A percentile compares a stretch with the other conserved stretches of the same genome.
These are phyloP conservation scores for Penicillium sp. DNA, from an alignment of 2,329 filamentous ascomycete genomes.

Conservation along the genomic window DNA sequence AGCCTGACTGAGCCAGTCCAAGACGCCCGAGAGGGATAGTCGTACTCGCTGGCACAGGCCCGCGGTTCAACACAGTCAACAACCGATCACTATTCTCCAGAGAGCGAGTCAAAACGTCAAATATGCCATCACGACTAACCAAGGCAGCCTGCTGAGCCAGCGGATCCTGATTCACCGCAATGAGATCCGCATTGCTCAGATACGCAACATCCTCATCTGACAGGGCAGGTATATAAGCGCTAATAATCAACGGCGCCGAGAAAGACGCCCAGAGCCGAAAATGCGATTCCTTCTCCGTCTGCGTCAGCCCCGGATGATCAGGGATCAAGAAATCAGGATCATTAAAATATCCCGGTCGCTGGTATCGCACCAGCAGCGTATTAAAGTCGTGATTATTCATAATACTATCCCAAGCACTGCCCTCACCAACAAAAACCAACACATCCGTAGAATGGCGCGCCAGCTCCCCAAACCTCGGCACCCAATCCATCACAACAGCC, in stretches of 20 bases:
- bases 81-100: constrained; percentile 51
- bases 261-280: constrained; percentile 56
- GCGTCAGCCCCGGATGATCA: constrained; percentile 49
- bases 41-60: constrained; percentile 29
- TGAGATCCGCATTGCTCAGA: constrained; percentile 45
- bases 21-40: constrained; percentile 39
- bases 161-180: constrained; percentile 47
- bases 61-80: constrained; percentile 51
- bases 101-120: constrained; percentile 51
- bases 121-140: constrained; percentile 45
- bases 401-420: constrained; percentile 51
- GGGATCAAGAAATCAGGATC: constrained; percentile 54
- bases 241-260: constrained; percentile 52
- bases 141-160: constrained; percentile 50
- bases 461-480: constrained; percentile 44
- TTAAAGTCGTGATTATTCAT: constrained; percentile 52
- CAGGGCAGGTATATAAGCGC: constrained; percentile 44
- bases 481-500: constrained; percentile 51
- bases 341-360: constrained; percentile 48
- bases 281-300: constrained; percentile 49
- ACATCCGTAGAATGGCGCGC: constrained; percentile 50
- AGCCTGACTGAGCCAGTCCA: constrained; percentile 34
- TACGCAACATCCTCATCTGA: constrained; percentile 36
- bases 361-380: constrained; percentile 46
- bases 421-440: constrained; percentile 42